Base-by-base conservation (phyloP, 106 monocot genomes). In the Dioscorea zingiberensis region DNA sequence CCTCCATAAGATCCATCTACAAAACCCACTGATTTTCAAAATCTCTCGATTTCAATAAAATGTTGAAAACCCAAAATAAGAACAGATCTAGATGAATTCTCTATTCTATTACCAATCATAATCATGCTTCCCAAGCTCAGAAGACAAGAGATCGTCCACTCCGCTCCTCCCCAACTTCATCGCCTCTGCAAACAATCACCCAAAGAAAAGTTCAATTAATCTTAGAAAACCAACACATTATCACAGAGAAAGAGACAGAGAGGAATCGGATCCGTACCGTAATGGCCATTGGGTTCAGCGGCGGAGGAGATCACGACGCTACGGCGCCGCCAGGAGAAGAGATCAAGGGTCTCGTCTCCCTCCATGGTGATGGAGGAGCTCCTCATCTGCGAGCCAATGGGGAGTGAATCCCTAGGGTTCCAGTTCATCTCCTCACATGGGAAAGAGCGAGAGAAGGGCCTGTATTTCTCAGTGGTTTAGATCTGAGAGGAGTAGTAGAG, bases 81-180 rank as follows among this genome's bases (percentile, higher is more conserved):
- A n/a, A n/a, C n/a, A n/a, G n/a, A n/a, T n/a, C n/a, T n/a, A n/a
- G n/a, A n/a, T n/a, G n/a, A n/a, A n/a, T n/a, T n/a, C n/a, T n/a
- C n/a, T n/a, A n/a, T n/a, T n/a, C n/a, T n/a, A n/a, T n/a, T 71
- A 77, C 77, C 77, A 77, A 59, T 77, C 77, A 16, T 77, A 71
- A 32, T 77, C 77, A 21, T 53, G 70, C 29, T 76, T 76, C 16
- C 64, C 76, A 23, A 65, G 60, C 22, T 76, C 76, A 7, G 45
- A 54, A 9, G 44, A 21, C 26, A 76, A 64, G 16, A 76, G 54
- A 64, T 76, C 76, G 13, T 64, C 76, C 58, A 49, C n/a, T 10
- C 54, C 62, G 32, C 63, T 49, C 60, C 59, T 74, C 8, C 26
- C 65, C 65, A 22, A 49, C 48, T 24, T 65, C 26, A 3, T 29